Evolutionary conservation across 2,329 filamentous ascomycete genomes (phyloP), one percentile per base, ranked within the genome.

Genomic region (Xylaria hypoxylon): DNA sequence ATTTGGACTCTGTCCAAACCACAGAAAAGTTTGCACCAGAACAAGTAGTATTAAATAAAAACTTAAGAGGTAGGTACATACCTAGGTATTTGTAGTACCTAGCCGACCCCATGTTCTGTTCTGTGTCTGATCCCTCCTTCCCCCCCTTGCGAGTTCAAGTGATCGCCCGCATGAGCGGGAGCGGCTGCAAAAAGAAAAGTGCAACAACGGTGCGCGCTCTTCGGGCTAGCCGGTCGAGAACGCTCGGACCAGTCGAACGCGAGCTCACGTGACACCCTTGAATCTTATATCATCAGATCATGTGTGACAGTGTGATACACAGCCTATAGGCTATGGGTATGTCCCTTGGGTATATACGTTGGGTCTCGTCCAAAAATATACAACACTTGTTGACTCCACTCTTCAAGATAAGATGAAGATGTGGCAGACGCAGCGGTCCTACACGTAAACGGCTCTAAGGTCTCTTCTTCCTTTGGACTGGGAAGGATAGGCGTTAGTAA

Each of bases 151-250:
- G 22, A 31, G 50, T 53, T 61, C 65, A 62, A 65, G 58, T 65
- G 62, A 68, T 68, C 66, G 47, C 52, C 62, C 59, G 55, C 62
- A 65, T 59, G 62, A 56, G 66, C 62, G 59, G 66, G 62, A 68
- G 59, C 55, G 59, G 62, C 66, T 66, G 59, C 59, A 62, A 59
- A 61, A 65, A 65, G 40, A 45, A 67, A 63, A 67, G 38, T 42
- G 52, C 45, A 56, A 56, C 38, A 45, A 28, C 35, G 19, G 13
- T 60, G 65, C 65, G 65, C 65, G 65, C 65, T 55, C 45, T 38
- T 48, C 19, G 35, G 62, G 6, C 26, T 40, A 48, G 48, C 58
- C 42, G 15, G 50, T n/a, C n/a, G 31, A 47, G 13, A 57, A 28
- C 53, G 64, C 64, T 67, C 59, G 50, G 60, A 45, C 60, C 64